A percentile compares a stretch with the other conserved stretches of the same genome.
phyloP scores from a whole-genome alignment of 306 rosid species.

The Vigna nakashimae region DNA sequence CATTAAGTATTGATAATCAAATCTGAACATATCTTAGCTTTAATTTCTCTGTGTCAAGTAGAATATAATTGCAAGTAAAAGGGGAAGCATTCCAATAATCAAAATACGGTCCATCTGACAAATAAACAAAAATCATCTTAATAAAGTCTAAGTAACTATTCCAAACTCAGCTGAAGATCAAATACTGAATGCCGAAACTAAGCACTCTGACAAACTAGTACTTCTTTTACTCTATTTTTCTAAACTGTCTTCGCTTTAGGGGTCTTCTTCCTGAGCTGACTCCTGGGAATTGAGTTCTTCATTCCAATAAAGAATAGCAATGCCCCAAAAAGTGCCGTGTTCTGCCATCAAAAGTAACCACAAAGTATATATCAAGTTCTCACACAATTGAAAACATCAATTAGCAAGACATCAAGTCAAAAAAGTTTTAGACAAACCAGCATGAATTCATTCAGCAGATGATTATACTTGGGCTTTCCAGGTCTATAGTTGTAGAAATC shows the following conservation, averaged over 20 bases:
- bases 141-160: slow-evolving; percentile 28
- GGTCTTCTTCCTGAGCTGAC: slow-evolving; percentile 68
- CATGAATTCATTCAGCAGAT: slow-evolving; percentile 62
- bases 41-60: slow-evolving; percentile 4
- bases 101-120: slow-evolving; percentile 29
- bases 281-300: slow-evolving; percentile 71
- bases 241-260: slow-evolving; percentile 70
- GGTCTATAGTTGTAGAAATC: slow-evolving; percentile 76
- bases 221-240: slow-evolving; percentile 36
- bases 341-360: slow-evolving; percentile 54
- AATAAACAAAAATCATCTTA: slow-evolving; percentile 22
- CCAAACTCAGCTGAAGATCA: slow-evolving; percentile 42
- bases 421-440: slow-evolving; percentile 62
- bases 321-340: slow-evolving; percentile 75
- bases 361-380: slow-evolving; percentile 17
- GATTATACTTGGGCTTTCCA: slow-evolving; percentile 44
- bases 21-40: slow-evolving; percentile 13
- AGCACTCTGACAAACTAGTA: slow-evolving; percentile 27
- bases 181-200: slow-evolving; percentile 27
- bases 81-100: slow-evolving; percentile 20
- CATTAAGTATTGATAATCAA: neutral
- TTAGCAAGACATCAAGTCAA: neutral
- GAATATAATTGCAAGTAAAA: slow-evolving; percentile 18
- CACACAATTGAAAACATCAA: slow-evolving; percentile 2
- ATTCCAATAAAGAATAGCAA: slow-evolving; percentile 82